A percentile compares a stretch with the other conserved stretches of the same genome.
Conservation (phyloP, 805 yeast genomes). For the Geotrichum ghanense region DNA sequence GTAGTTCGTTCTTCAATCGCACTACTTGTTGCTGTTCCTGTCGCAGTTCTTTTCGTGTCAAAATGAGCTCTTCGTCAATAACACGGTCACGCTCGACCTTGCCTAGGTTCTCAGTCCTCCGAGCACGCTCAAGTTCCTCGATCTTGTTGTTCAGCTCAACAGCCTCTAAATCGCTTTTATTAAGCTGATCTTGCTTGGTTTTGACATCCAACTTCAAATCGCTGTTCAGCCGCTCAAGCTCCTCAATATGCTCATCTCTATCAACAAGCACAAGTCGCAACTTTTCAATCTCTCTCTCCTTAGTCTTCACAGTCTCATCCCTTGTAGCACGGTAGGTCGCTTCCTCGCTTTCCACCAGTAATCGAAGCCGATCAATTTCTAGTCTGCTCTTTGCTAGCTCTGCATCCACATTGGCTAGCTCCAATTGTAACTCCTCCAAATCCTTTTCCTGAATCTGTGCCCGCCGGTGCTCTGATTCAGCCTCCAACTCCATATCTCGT, state of each 20-base stretch:
- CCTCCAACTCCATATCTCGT: too few species aligned
- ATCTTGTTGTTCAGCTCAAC: neutral
- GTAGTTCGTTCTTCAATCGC: conserved; percentile 51
- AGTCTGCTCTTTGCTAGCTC: too few species aligned
- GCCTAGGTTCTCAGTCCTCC: neutral
- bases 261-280: neutral
- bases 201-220: neutral
- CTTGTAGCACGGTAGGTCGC: too few species aligned
- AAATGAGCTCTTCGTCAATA: neutral
- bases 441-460: too few species aligned
- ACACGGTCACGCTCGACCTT: neutral
- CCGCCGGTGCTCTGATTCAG: too few species aligned
- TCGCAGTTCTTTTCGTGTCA: conserved; percentile 52
- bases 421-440: too few species aligned
- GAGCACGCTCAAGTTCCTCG: neutral
- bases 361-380: too few species aligned
- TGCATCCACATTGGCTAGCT: too few species aligned
- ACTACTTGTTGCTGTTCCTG: conserved; percentile 92
- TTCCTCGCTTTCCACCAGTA: too few species aligned
- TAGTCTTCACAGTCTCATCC: neutral
- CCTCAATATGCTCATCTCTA: neutral
- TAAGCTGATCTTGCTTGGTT: neutral
- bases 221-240: neutral
- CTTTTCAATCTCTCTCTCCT: neutral
- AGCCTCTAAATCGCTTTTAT: neutral